Conservation (phyloP, 164 flowering plant genomes). For the Vitis cinerea region DNA sequence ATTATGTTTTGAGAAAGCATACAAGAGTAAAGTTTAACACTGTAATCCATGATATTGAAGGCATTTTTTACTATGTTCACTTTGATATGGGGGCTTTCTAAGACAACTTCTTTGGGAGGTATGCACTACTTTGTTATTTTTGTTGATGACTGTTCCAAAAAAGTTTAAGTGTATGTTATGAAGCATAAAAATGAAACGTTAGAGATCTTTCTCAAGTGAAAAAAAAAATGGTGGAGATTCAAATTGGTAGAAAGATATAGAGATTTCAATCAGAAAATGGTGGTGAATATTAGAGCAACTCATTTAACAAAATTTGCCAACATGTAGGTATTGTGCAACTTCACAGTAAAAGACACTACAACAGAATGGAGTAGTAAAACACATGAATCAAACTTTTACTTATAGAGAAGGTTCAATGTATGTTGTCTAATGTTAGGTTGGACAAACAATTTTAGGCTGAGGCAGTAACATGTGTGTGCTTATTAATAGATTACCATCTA, state of each 20-base stretch:
- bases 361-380: conserved; percentile 12
- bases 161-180: conserved; percentile 9
- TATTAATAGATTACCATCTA: conserved; percentile 1
- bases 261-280: conserved; percentile 11
- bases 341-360: conserved; percentile 13
- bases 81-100: conserved; percentile 9
- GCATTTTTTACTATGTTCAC: conserved; percentile 5
- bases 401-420: conserved; percentile 19
- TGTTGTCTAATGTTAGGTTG: conserved; percentile 4
- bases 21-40: conserved; percentile 9
- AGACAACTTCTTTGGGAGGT: neutral
- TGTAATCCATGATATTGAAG: neutral
- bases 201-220: conserved; percentile 7
- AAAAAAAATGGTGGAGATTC: conserved; percentile 11
- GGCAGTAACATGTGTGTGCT: conserved; percentile 1
- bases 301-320: conserved; percentile 4
- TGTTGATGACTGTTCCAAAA: conserved; percentile 9
- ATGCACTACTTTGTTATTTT: conserved; percentile 3
- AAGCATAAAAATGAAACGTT: conserved; percentile 8
- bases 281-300: conserved; percentile 9
- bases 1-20: neutral
- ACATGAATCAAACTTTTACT: conserved; percentile 8
- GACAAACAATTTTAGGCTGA: conserved; percentile 14
- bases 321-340: conserved; percentile 16
- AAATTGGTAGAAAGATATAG: conserved; percentile 10